A percentile compares a stretch with the other conserved stretches of the same genome.
phyloP scores from a whole-genome alignment of 139 green algal species.

The Desmodesmus armatus region DNA sequence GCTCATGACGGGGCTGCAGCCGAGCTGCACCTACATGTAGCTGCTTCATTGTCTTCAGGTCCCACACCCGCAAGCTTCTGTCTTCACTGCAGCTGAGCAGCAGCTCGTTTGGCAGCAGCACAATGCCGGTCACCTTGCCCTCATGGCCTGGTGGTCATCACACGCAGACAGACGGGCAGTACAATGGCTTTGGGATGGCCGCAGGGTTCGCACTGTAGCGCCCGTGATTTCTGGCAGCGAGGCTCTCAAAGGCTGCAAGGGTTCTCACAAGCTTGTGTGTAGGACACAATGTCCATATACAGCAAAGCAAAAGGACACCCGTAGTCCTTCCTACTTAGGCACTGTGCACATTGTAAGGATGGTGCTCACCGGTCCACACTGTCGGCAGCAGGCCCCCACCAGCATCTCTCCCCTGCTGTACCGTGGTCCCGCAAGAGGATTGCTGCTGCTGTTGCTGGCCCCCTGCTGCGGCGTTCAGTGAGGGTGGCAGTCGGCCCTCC shows the following conservation, averaged over 20 bases:
- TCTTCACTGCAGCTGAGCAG: conserved; percentile 65
- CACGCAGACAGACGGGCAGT: no score
- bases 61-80: conserved; percentile 74
- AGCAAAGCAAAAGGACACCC: no score
- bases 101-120: conserved; percentile 55
- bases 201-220: no score
- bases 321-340: no score
- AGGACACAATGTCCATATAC: no score
- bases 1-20: background rate
- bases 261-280: no score
- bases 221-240: no score
- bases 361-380: background rate
- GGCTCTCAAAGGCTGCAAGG: no score
- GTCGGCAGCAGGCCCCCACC: conserved; percentile 17
- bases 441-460: background rate
- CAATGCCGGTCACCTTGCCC: conserved; percentile 57
- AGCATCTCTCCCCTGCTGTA: background rate
- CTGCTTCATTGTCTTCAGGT: conserved; percentile 74
- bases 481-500: conserved; percentile 45
- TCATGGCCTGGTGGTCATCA: conserved; percentile 21
- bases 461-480: conserved; percentile 59
- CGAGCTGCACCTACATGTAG: conserved; percentile 37
- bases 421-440: background rate
- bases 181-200: no score
- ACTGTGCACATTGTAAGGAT: no score